Conservation (phyloP, 805 yeast species). For the Metschnikowia corniflorae region DNA sequence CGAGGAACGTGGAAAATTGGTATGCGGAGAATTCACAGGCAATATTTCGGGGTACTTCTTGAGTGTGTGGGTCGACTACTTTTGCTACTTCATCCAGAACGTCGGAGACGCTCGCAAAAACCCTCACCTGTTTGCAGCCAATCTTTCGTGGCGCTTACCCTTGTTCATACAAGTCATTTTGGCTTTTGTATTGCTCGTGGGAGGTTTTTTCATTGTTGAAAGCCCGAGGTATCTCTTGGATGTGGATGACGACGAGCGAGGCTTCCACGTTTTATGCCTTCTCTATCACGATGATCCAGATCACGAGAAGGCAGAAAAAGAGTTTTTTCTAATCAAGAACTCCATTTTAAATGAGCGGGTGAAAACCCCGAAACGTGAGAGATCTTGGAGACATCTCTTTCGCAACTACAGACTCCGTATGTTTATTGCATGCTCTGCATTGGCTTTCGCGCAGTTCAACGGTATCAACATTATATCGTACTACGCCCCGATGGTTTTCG, state of each 20-base stretch:
- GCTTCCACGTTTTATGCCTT: slow-evolving; percentile 36
- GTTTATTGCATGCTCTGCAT: slow-evolving; percentile 39
- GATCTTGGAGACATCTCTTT: slow-evolving; percentile 43
- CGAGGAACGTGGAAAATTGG: slow-evolving; percentile 78
- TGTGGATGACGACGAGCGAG: slow-evolving; percentile 65
- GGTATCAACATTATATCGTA: slow-evolving; percentile 59
- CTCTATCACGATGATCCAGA: slow-evolving; percentile 32
- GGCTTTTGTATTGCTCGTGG: slow-evolving; percentile 63
- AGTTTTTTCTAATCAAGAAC: slow-evolving; percentile 46
- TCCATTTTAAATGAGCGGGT: slow-evolving; percentile 39
- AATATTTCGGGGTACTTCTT: slow-evolving; percentile 77
- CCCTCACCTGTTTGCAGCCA: slow-evolving; percentile 36
- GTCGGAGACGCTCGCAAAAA: slow-evolving; percentile 40
- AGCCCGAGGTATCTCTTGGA: slow-evolving; percentile 89
- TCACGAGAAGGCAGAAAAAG: slow-evolving; percentile 33
- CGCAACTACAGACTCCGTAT: slow-evolving; percentile 36
- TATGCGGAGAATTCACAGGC: slow-evolving; percentile 86
- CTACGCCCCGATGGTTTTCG: slow-evolving; percentile 56
- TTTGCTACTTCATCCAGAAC: slow-evolving; percentile 60
- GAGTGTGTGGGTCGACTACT: slow-evolving; percentile 85
- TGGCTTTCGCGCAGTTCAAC: slow-evolving; percentile 45
- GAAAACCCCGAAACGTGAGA: slow-evolving; percentile 34
- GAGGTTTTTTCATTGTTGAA: slow-evolving; percentile 78
- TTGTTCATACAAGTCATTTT: slow-evolving; percentile 70
- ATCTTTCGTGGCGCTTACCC: slow-evolving; percentile 74